phyloP scores from a whole-genome alignment of 1,284 basidiomycete genomes.

The Marasmius tenuissimus region DNA sequence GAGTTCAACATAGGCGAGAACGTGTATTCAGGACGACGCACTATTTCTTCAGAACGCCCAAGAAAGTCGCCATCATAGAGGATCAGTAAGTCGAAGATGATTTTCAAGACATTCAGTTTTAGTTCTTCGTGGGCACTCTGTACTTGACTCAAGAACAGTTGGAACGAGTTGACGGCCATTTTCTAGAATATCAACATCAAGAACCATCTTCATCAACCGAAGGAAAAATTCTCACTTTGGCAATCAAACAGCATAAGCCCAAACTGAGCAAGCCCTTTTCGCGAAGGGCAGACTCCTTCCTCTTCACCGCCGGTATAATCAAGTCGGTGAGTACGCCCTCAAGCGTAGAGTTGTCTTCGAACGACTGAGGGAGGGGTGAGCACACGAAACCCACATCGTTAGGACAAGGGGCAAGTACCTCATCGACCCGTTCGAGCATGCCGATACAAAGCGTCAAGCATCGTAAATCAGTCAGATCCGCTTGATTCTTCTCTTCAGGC shows the following conservation, averaged over 20 bases:
- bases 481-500: constrained; percentile 55
- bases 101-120: constrained; percentile 80
- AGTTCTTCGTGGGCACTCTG: constrained; percentile 77
- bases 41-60: constrained; percentile 51
- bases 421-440: constrained; percentile 89
- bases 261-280: constrained; percentile 87
- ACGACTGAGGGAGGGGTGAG: constrained; percentile 49
- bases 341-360: constrained; percentile 93
- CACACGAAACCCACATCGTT: neutral
- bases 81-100: constrained; percentile 90
- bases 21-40: constrained; percentile 27
- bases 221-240: constrained; percentile 46
- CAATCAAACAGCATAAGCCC: constrained; percentile 90
- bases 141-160: constrained; percentile 87
- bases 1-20: neutral
- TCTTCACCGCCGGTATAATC: constrained; percentile 87
- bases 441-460: constrained; percentile 89
- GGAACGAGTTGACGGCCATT: constrained; percentile 90
- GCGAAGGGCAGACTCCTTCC: constrained; percentile 82
- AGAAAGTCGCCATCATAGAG: constrained; percentile 84
- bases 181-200: constrained; percentile 43
- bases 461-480: constrained; percentile 77
- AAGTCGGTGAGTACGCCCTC: constrained; percentile 90
- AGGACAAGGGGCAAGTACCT: constrained; percentile 47
- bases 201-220: neutral